Base-by-base conservation (phyloP, 106 monocot species). In the Dioscorea alata region DNA sequence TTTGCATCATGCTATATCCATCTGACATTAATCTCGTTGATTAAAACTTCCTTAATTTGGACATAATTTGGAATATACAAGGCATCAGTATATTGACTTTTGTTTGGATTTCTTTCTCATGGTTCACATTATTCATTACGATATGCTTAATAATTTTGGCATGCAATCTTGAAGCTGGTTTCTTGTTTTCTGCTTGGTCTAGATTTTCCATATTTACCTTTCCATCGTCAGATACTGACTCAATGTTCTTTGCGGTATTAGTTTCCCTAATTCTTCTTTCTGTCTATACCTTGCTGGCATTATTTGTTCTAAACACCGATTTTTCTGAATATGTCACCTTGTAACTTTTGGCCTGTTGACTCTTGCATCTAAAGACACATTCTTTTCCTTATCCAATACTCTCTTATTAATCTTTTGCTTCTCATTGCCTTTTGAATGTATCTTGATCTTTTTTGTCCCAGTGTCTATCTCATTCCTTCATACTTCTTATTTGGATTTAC, bases 391-490 rank as follows among this genome's bases (percentile, higher is more conserved):
- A 5, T 54, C 19, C 54, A 19, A 18, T 54, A 19, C 19, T 14
- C 19, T 54, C 54, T 18, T 18, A 54, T 18, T 54, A 9, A 23
- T 74, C 24, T 34, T 50, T 23, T 14, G 23, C 52, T 33, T 61
- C 24, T n/a, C 65, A 64, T 52, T 82, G 20, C 63, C 60, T 69
- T 76, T 65, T 14, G 50, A 57, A 48, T 67, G 50, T 56, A 31
- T 71, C 12, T 1, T 16, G 20, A 24, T 35, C 49, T 63, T 67
- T 15, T 69, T 32, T 54, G 13, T 49, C 48, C 73, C 75, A 51
- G 49, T 53, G 9, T 79, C 76, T 56, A 42, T 50, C 33, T 78
- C 82, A 65, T 34, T 59, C 25, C 49, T 78, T n/a, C n/a, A n/a
- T n/a, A n/a, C n/a, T n/a, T 42, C 10, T 42, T 42, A 42, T 42